Percentiles rank a stretch among this genome's conserved stretches.
Conservation (phyloP, 768 basidiomycete genomes). For the Boletus reticuloceps region DNA sequence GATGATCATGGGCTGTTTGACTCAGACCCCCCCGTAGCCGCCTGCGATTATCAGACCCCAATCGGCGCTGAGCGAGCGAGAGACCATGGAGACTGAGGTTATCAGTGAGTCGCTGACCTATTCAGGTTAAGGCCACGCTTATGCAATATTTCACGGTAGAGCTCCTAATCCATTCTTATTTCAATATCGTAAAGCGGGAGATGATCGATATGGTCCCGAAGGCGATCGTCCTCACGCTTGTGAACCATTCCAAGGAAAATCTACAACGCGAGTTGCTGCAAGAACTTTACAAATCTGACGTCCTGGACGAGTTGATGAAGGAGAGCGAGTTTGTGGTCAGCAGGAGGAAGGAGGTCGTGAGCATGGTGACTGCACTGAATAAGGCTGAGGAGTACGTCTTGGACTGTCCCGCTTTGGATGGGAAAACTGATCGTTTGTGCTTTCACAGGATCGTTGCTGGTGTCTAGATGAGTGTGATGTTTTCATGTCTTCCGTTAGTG, state of each 20-base stretch:
- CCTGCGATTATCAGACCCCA: slow-evolving; percentile 88
- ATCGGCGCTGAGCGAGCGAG: slow-evolving; percentile 86
- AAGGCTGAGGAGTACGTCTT: slow-evolving; percentile 95
- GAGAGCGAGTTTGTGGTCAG: slow-evolving; percentile 88
- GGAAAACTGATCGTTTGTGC: slow-evolving; percentile 9
- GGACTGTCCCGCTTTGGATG: not conserved
- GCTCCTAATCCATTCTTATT: slow-evolving; percentile 94
- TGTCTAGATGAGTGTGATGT: slow-evolving; percentile 37
- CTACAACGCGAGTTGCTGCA: slow-evolving; percentile 92
- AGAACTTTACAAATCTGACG: slow-evolving; percentile 96
- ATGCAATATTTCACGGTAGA: slow-evolving; percentile 46
- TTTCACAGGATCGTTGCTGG: slow-evolving; percentile 58
- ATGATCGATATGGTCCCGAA: slow-evolving; percentile 99
- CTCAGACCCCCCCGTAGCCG: slow-evolving; percentile 45
- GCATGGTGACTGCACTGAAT: slow-evolving; percentile 92
- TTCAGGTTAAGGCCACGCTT: not conserved
- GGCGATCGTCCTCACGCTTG: slow-evolving; percentile 87
- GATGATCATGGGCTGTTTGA: slow-evolving; percentile 14
- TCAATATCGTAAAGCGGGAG: slow-evolving; percentile 97
- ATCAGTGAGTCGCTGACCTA: slow-evolving; percentile 72
- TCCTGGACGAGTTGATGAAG: slow-evolving; percentile 91
- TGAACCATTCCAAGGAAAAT: slow-evolving; percentile 91
- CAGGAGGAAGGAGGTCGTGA: slow-evolving; percentile 90
- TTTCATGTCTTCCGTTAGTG: slow-evolving; percentile 17
- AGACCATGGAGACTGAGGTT: slow-evolving; percentile 98